Evolutionary conservation across 2,329 filamentous ascomycete species (phyloP).

Genomic region (Sporothrix variecibatus): DNA sequence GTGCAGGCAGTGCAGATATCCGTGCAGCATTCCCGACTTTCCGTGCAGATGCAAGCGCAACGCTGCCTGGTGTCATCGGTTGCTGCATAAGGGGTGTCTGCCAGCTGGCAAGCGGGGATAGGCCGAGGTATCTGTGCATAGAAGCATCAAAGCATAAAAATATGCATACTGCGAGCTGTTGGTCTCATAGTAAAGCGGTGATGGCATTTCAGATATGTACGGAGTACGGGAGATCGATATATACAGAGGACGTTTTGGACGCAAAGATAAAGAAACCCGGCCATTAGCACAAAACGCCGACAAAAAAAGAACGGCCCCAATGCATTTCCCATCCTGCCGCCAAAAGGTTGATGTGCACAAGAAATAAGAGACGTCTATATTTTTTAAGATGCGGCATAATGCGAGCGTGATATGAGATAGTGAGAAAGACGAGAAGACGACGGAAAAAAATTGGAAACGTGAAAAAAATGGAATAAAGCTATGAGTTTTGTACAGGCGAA

Average conservation of each 20-base stretch:
- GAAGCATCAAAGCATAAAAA: not conserved
- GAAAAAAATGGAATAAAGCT: not conserved
- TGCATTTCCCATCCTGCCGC: not conserved
- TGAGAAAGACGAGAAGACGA: not conserved
- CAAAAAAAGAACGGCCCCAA: not conserved
- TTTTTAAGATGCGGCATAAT: constrained; percentile 12
- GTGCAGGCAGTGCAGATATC: not conserved
- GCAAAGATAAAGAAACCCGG: not conserved
- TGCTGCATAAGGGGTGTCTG: constrained; percentile 10
- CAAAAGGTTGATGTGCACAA: not conserved
- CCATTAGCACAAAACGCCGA: not conserved
- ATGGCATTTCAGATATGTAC: constrained; percentile 30
- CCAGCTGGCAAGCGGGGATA: constrained; percentile 26
- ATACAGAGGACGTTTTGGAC: constrained; percentile 16
- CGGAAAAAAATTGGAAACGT: not conserved
- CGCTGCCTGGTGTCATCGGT: not conserved
- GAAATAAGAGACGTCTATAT: not conserved
- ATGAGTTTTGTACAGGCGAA: constrained; percentile 16
- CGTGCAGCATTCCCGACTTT: not conserved
- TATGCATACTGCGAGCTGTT: not conserved
- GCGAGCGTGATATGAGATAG: not conserved
- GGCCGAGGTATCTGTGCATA: not conserved
- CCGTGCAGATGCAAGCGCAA: constrained; percentile 11
- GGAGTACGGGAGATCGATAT: constrained; percentile 1
- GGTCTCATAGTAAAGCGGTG: constrained; percentile 26